phyloP scores from a whole-genome alignment of 2,329 filamentous ascomycete genomes.

The Clarireedia monteithiana region DNA sequence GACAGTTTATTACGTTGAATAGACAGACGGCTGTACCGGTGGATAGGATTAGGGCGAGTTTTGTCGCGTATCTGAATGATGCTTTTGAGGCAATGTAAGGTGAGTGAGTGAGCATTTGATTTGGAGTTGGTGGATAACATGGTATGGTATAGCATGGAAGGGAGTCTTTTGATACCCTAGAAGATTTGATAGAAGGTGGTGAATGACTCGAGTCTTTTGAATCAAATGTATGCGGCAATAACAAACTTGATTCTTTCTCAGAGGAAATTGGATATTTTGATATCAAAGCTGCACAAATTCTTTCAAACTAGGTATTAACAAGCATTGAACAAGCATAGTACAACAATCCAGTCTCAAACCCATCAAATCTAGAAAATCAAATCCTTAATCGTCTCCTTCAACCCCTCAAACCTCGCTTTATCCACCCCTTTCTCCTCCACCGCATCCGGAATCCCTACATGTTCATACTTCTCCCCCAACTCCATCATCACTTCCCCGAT shows the following conservation, averaged over 20 bases:
- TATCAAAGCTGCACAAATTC: too few relatives aligned
- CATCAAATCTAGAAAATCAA: background rate
- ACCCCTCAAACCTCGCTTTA: background rate
- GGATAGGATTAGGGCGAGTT: constrained; percentile 51
- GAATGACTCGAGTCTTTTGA: too few relatives aligned
- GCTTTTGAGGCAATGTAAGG: constrained; percentile 39
- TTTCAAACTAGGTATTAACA: too few relatives aligned
- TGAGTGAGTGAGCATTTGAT: background rate
- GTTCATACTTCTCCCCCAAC: background rate
- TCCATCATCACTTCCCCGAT: constrained; percentile 17
- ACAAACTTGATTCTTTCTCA: too few relatives aligned
- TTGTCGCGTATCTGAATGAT: constrained; percentile 61
- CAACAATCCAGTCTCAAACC: too few relatives aligned
- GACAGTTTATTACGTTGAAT: constrained; percentile 72
- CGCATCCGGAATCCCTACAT: background rate
- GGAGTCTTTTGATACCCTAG: too few relatives aligned
- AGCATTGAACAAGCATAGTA: too few relatives aligned
- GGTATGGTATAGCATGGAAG: too few relatives aligned
- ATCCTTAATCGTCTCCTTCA: background rate
- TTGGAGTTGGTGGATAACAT: background rate
- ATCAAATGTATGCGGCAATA: too few relatives aligned
- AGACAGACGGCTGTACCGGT: constrained; percentile 54
- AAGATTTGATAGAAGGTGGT: too few relatives aligned
- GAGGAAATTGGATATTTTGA: too few relatives aligned
- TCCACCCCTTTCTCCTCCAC: background rate